A percentile compares a stretch with the other conserved stretches of the same genome.
These are phyloP conservation scores for Annulohypoxylon stygium DNA, from an alignment of 495 filamentous ascomycete species.

Conservation along the genomic window DNA sequence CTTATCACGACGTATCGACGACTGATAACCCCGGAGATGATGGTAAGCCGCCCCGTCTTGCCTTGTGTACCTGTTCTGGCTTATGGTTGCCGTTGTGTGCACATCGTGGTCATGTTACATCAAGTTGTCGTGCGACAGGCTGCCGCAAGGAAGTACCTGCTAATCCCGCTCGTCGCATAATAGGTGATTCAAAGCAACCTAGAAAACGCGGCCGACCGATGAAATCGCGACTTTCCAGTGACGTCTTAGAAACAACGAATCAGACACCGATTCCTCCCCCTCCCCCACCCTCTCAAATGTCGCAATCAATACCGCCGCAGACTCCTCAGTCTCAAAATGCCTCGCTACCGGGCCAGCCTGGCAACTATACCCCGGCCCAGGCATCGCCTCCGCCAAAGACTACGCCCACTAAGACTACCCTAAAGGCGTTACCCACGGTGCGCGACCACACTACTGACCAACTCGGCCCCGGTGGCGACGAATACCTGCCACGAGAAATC, in stretches of 20 bases:
- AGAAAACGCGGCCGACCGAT: conserved; percentile 91
- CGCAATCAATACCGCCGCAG: conserved; percentile 69
- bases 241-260: conserved; percentile 61
- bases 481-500: conserved; percentile 94
- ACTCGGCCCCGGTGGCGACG: conserved; percentile 89
- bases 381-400: conserved; percentile 83
- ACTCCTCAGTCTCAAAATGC: conserved; percentile 83
- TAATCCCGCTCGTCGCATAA: conserved; percentile 54
- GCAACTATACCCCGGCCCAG: conserved; percentile 71
- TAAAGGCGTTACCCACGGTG: conserved; percentile 96
- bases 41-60: conserved; percentile 73
- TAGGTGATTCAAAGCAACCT: conserved; percentile 71
- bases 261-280: conserved; percentile 65
- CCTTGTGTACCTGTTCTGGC: conserved; percentile 54
- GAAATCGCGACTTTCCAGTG: conserved; percentile 66
- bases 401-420: conserved; percentile 87
- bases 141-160: conserved; percentile 50
- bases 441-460: conserved; percentile 98
- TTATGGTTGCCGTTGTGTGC: conserved; percentile 51
- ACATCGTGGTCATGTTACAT: conserved; percentile 51
- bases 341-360: conserved; percentile 71
- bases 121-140: conserved; percentile 55
- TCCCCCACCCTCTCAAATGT: conserved; percentile 49
- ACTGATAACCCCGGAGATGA: conserved; percentile 79
- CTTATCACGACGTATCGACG: conserved; percentile 70